These are phyloP conservation scores for Eucalyptus viminalis DNA, from an alignment of 345 rosid species.

Conservation along the genomic window DNA sequence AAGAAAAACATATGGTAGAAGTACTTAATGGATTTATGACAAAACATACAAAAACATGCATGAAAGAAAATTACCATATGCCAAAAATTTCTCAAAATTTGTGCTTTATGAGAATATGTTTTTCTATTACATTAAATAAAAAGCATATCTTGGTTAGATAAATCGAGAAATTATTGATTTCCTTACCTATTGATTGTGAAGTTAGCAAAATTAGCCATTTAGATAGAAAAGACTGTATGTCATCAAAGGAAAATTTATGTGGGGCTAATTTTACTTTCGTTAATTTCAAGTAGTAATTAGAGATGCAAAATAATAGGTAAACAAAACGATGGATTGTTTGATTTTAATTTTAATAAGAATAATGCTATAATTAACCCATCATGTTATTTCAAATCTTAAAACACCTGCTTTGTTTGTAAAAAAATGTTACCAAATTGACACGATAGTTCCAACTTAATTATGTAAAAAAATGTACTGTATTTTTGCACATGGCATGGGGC, in stretches of 20 bases:
- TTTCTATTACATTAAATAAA: neutral
- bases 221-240: neutral
- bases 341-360: neutral
- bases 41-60: neutral
- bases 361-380: neutral
- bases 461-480: no score
- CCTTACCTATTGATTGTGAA: neutral
- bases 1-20: neutral
- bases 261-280: neutral
- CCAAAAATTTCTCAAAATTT: neutral
- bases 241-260: neutral
- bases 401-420: neutral
- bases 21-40: neutral
- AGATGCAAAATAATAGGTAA: neutral
- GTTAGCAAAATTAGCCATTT: neutral
- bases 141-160: neutral
- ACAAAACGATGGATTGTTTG: neutral
- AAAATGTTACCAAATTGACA: neutral
- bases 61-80: neutral
- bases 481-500: neutral
- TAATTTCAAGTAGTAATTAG: neutral
- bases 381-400: neutral
- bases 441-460: neutral
- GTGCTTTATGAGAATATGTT: neutral
- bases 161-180: neutral